These are phyloP conservation scores for Lentinus tigrinus DNA, from an alignment of 768 basidiomycete species.

Conservation along the genomic window DNA sequence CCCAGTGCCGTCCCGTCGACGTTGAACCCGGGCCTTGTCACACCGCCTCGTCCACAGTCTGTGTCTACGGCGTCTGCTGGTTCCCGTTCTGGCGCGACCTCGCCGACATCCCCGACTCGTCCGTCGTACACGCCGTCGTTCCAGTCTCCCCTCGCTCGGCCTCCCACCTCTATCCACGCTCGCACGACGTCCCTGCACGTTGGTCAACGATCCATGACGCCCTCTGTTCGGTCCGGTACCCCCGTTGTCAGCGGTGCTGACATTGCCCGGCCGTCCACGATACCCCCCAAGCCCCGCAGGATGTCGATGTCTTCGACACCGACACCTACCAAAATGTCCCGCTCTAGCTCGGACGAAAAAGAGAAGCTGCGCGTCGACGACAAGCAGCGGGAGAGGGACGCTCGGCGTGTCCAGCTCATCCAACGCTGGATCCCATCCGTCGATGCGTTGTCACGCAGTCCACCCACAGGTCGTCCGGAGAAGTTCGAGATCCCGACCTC, in stretches of 20 bases:
- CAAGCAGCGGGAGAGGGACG: slow-evolving; percentile 33
- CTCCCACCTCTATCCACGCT: slow-evolving; percentile 45
- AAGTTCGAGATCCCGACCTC: slow-evolving; percentile 6
- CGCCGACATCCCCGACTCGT: slow-evolving; percentile 27
- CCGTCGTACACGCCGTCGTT: slow-evolving; percentile 43
- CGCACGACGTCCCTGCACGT: slow-evolving; percentile 53
- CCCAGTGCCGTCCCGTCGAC: slow-evolving; percentile 13
- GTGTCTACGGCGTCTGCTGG: slow-evolving; percentile 23
- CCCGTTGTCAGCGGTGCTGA: slow-evolving; percentile 36
- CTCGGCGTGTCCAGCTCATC: slow-evolving; percentile 33
- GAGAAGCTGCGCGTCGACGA: slow-evolving; percentile 33
- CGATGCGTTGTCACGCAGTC: slow-evolving; percentile 24
- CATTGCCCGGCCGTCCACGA: slow-evolving; percentile 21
- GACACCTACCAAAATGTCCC: slow-evolving; percentile 56
- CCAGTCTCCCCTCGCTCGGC: slow-evolving; percentile 50
- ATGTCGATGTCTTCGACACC: slow-evolving; percentile 44
- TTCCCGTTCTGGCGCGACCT: slow-evolving; percentile 28
- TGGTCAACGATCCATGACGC: slow-evolving; percentile 46
- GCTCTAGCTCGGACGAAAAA: slow-evolving; percentile 56
- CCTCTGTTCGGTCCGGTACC: slow-evolving; percentile 42
- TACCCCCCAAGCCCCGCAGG: slow-evolving; percentile 44
- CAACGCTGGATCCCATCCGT: slow-evolving; percentile 66
- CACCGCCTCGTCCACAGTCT: slow-evolving; percentile 26
- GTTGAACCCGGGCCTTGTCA: slow-evolving; percentile 14
- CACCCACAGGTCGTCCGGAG: slow-evolving; percentile 33